These are phyloP conservation scores for Entoloma clypeatum DNA, from an alignment of 1,284 basidiomycete genomes.

Conservation along the genomic window DNA sequence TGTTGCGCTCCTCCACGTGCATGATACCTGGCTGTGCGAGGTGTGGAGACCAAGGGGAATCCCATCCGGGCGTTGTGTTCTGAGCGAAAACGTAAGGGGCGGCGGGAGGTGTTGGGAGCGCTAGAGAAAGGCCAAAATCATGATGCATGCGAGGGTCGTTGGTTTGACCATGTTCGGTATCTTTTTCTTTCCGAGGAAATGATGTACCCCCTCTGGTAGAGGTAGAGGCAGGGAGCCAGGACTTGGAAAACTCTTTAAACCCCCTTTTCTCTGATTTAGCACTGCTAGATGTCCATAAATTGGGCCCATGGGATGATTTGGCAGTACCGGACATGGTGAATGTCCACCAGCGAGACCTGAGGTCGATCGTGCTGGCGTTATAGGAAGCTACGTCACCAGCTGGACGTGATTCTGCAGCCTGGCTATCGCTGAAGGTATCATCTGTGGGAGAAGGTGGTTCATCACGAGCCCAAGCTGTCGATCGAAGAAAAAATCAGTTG, in stretches of 20 bases:
- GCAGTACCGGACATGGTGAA: conserved; percentile 49
- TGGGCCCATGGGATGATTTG: conserved; percentile 23
- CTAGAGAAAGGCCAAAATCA: conserved; percentile 34
- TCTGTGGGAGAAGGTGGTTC: conserved; percentile 74
- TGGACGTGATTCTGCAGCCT: conserved; percentile 35
- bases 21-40: conserved; percentile 40
- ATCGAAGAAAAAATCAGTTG: conserved; percentile 16
- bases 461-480: conserved; percentile 73
- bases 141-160: conserved; percentile 15
- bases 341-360: conserved; percentile 64
- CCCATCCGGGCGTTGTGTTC: conserved; percentile 59
- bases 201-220: conserved; percentile 29
- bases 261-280: conserved; percentile 31
- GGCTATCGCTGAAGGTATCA: conserved; percentile 30
- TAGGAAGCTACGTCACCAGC: conserved; percentile 53
- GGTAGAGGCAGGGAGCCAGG: conserved; percentile 38
- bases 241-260: conserved; percentile 39
- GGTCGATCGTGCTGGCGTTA: conserved; percentile 41
- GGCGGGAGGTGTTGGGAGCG: conserved; percentile 38
- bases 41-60: conserved; percentile 65
- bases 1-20: conserved; percentile 34
- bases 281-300: conserved; percentile 13
- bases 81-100: conserved; percentile 52
- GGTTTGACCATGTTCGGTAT: conserved; percentile 11
- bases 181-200: conserved; percentile 31